phyloP scores from a whole-genome alignment of 768 basidiomycete genomes.

The Termitomyces sp. region DNA sequence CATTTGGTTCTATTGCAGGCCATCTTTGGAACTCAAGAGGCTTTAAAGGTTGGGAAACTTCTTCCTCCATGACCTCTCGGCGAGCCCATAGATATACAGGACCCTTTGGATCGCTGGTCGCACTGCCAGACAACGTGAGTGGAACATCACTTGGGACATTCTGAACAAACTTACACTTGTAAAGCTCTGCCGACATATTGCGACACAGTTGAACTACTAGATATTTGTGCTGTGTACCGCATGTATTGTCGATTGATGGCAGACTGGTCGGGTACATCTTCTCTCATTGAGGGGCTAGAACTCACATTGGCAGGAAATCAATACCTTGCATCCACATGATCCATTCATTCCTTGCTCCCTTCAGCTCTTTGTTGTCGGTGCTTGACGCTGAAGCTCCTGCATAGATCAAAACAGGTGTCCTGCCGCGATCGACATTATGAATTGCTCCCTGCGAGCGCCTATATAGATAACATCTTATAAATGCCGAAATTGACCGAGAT shows the following conservation, averaged over 20 bases:
- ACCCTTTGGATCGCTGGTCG: slow-evolving; percentile 67
- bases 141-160: background rate
- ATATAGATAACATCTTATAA: background rate
- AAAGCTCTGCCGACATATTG: slow-evolving; percentile 54
- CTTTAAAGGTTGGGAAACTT: slow-evolving; percentile 37
- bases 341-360: slow-evolving; percentile 68
- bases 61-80: slow-evolving; percentile 69
- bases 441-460: slow-evolving; percentile 72
- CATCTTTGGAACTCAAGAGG: slow-evolving; percentile 35
- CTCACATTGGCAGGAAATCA: background rate
- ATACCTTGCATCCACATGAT: slow-evolving; percentile 72
- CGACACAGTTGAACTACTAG: slow-evolving; percentile 49
- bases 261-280: slow-evolving; percentile 70
- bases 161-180: slow-evolving; percentile 49
- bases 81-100: slow-evolving; percentile 75
- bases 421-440: slow-evolving; percentile 64
- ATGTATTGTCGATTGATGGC: slow-evolving; percentile 75
- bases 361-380: slow-evolving; percentile 48
- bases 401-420: slow-evolving; percentile 66
- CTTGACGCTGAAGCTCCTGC: slow-evolving; percentile 68
- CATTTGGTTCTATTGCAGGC: slow-evolving; percentile 49
- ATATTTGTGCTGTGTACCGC: slow-evolving; percentile 60
- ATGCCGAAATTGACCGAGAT: background rate
- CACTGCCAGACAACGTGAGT: slow-evolving; percentile 33
- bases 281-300: background rate